Percentiles rank a stretch among this genome's conserved stretches.
Conservation (phyloP, 441 rosid genomes). For the Iberis amara region DNA sequence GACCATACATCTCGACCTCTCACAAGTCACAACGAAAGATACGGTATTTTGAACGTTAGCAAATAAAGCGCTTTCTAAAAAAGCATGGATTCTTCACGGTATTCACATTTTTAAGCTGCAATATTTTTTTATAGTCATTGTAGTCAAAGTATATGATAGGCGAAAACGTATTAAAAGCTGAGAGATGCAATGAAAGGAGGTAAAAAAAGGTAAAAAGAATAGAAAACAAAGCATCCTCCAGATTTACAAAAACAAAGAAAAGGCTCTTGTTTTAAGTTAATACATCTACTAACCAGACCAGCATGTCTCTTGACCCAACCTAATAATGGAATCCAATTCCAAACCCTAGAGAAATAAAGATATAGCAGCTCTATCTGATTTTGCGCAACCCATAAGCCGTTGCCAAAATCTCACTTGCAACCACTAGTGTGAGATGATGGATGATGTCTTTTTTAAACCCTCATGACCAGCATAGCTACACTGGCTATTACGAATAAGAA, state of each 20-base stretch:
- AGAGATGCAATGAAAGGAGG: neutral
- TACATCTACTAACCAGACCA: conserved; percentile 23
- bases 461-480: conserved; percentile 19
- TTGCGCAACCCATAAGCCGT: conserved; percentile 17
- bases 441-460: conserved; percentile 9
- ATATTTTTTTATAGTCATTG: too few relatives aligned
- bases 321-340: conserved; percentile 15
- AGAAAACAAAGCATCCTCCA: conserved; percentile 25
- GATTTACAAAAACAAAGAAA: conserved; percentile 29
- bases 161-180: neutral
- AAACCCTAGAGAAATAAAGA: conserved; percentile 11
- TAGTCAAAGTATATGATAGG: too few relatives aligned
- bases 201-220: conserved; percentile 6
- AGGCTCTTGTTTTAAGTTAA: conserved; percentile 20
- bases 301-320: conserved; percentile 24
- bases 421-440: too few relatives aligned
- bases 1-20: too few relatives aligned
- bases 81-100: too few relatives aligned
- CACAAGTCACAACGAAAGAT: too few relatives aligned
- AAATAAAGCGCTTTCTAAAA: too few relatives aligned
- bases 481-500: conserved; percentile 6
- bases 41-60: too few relatives aligned
- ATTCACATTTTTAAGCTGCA: too few relatives aligned
- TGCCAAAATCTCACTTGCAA: conserved; percentile 16
- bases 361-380: conserved; percentile 12